Conservation (phyloP, 1,139 yeast genomes). For the Scheffersomyces parashehatae region DNA sequence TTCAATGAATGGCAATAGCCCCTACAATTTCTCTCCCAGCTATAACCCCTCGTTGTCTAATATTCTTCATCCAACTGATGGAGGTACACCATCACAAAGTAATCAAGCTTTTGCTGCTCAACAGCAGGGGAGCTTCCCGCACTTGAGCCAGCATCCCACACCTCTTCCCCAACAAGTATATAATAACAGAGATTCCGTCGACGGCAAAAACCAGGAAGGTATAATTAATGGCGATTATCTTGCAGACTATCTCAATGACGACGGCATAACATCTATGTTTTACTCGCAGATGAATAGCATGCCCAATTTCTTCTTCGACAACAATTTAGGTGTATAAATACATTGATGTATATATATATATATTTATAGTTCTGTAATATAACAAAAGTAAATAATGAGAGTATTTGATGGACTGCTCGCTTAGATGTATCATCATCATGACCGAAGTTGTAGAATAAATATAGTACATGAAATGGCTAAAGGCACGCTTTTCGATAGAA, state of each 20-base stretch:
- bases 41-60: slow-evolving; percentile 25
- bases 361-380: too few species aligned
- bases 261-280: slow-evolving; percentile 17
- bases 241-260: slow-evolving; percentile 18
- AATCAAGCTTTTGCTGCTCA: not conserved
- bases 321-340: slow-evolving; percentile 24
- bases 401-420: too few species aligned
- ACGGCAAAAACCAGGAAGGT: not conserved
- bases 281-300: slow-evolving; percentile 21
- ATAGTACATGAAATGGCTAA: too few species aligned
- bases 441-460: too few species aligned
- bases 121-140: not conserved
- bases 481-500: not conserved
- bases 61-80: slow-evolving; percentile 18
- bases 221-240: not conserved
- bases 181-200: not conserved
- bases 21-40: slow-evolving; percentile 1
- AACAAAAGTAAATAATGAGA: too few species aligned
- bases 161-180: not conserved
- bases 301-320: slow-evolving; percentile 45
- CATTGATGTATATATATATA: too few species aligned
- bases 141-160: not conserved
- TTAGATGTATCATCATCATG: too few species aligned
- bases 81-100: not conserved
- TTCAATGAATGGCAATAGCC: not conserved